Evolutionary conservation across 2,329 filamentous ascomycete species (phyloP).

Genomic region (Colletotrichum tamarilloi): DNA sequence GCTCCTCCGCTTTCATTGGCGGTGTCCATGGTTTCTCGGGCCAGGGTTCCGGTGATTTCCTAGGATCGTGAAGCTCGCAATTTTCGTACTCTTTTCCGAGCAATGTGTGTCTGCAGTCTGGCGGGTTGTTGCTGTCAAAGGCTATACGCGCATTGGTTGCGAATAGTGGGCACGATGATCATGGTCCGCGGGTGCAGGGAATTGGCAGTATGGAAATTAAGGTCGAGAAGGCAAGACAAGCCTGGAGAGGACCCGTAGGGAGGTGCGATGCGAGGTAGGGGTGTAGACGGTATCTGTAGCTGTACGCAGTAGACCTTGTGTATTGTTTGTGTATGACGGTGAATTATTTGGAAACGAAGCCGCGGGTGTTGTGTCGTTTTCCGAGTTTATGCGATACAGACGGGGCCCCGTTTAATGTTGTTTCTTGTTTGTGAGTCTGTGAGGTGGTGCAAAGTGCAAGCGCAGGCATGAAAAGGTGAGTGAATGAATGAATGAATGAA

Average conservation of each 20-base stretch:
- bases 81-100: conserved; percentile 20
- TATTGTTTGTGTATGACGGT: neutral
- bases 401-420: neutral
- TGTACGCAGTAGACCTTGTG: neutral
- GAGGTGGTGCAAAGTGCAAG: neutral
- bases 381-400: neutral
- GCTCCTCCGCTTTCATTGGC: conserved; percentile 27
- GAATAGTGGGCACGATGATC: conserved; percentile 26
- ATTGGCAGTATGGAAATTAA: conserved; percentile 25
- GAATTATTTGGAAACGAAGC: neutral
- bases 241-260: neutral
- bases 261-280: neutral
- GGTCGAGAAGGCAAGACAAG: neutral
- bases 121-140: conserved; percentile 17
- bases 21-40: conserved; percentile 18
- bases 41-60: neutral
- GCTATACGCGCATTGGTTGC: conserved; percentile 27
- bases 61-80: conserved; percentile 2
- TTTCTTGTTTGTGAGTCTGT: neutral
- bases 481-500: too few relatives aligned
- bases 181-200: conserved; percentile 10
- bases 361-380: neutral
- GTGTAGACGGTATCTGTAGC: neutral
- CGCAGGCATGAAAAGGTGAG: neutral
- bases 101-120: neutral